These are phyloP conservation scores for Cercospora janseana DNA, from an alignment of 2,329 filamentous ascomycete species.

Conservation along the genomic window DNA sequence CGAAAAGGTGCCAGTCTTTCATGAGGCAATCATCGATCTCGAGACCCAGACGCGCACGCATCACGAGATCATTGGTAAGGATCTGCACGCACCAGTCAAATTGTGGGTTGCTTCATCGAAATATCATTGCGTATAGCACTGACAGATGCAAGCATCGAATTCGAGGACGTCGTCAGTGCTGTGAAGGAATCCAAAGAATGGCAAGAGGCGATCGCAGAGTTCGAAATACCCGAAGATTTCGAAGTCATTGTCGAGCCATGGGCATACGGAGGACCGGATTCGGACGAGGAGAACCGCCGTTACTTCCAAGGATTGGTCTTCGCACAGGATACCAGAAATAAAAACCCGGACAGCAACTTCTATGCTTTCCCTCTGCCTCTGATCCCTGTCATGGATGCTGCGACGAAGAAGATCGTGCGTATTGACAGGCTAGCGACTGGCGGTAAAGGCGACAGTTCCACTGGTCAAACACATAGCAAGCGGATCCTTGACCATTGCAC, in stretches of 20 bases:
- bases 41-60: slow-evolving; percentile 25
- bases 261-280: slow-evolving; percentile 35
- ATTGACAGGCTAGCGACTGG: slow-evolving; percentile 37
- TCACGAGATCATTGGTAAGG: slow-evolving; percentile 34
- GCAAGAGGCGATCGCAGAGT: slow-evolving; percentile 31
- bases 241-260: slow-evolving; percentile 37
- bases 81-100: slow-evolving; percentile 32
- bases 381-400: slow-evolving; percentile 35
- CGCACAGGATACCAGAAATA: slow-evolving; percentile 36
- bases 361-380: slow-evolving; percentile 37
- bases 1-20: slow-evolving; percentile 53
- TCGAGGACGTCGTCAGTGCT: slow-evolving; percentile 48
- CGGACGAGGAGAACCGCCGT: slow-evolving; percentile 31
- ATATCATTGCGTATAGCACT: slow-evolving; percentile 27
- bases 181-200: slow-evolving; percentile 48
- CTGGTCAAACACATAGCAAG: slow-evolving; percentile 43
- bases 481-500: slow-evolving; percentile 50
- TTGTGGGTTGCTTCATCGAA: slow-evolving; percentile 24
- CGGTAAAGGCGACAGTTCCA: slow-evolving; percentile 29
- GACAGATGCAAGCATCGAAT: slow-evolving; percentile 45
- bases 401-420: slow-evolving; percentile 32
- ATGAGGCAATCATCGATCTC: slow-evolving; percentile 50
- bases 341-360: slow-evolving; percentile 44
- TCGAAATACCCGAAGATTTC: slow-evolving; percentile 34
- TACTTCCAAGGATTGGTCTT: slow-evolving; percentile 37